Evolutionary conservation across 164 flowering plant genomes (phyloP).

Genomic region (Kingdonia uniflora): DNA sequence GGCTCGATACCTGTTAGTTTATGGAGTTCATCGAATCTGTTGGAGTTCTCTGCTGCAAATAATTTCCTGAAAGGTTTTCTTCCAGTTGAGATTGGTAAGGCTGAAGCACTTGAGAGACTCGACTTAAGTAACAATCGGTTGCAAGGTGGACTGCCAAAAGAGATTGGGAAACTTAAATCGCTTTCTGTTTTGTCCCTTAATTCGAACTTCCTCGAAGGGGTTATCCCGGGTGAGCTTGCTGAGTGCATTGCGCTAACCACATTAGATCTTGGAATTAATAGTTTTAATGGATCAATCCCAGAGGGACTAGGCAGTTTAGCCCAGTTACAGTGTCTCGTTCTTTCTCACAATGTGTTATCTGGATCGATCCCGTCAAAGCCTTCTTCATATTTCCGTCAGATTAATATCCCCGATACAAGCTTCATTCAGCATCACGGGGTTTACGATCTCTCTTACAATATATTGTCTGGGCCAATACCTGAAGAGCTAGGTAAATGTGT

Average conservation of each 20-base stretch:
- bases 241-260: conserved; percentile 42
- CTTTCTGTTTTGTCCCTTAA: conserved; percentile 57
- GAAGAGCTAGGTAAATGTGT: conserved; percentile 52
- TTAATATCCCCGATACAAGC: conserved; percentile 51
- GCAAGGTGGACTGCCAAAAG: conserved; percentile 43
- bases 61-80: conserved; percentile 46
- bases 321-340: conserved; percentile 64
- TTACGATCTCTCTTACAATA: conserved; percentile 60
- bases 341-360: conserved; percentile 53
- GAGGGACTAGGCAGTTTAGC: conserved; percentile 19
- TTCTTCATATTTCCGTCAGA: conserved; percentile 41
- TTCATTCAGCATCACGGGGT: conserved; percentile 69
- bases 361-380: conserved; percentile 46
- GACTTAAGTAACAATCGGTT: conserved; percentile 45
- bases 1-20: conserved; percentile 46
- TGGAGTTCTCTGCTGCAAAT: conserved; percentile 59
- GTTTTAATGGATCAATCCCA: conserved; percentile 19
- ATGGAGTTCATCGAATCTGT: conserved; percentile 35
- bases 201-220: conserved; percentile 41
- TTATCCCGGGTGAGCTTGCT: conserved; percentile 45
- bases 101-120: conserved; percentile 34
- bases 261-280: conserved; percentile 60
- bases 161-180: conserved; percentile 43
- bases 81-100: conserved; percentile 44
- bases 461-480: conserved; percentile 51